A percentile compares a stretch with the other conserved stretches of the same genome.
phyloP scores from a whole-genome alignment of 176 grass and related monocot species.

The Chrysopogon serrulatus region DNA sequence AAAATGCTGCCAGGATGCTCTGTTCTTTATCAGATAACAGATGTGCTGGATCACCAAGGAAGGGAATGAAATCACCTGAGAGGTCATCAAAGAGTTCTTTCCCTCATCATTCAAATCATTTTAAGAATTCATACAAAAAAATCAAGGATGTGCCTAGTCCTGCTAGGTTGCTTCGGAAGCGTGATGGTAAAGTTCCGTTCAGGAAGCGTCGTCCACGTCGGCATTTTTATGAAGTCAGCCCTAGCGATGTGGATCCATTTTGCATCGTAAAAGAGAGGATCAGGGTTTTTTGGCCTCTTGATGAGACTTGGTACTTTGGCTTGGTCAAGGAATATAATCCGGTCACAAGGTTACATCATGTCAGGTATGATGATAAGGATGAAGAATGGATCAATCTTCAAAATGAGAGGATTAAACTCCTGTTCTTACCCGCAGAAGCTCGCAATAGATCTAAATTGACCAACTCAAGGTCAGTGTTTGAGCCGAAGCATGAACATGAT shows the following conservation, averaged over 20 bases:
- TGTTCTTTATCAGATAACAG: constrained; percentile 84
- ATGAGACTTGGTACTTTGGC: constrained; percentile 91
- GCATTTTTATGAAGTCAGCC: constrained; percentile 81
- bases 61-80: constrained; percentile 20
- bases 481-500: constrained; percentile 25
- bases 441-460: constrained; percentile 39
- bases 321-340: constrained; percentile 89
- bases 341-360: constrained; percentile 66
- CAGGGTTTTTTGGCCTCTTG: constrained; percentile 97
- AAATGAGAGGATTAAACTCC: constrained; percentile 94
- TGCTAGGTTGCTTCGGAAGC: constrained; percentile 53
- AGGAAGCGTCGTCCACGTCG: constrained; percentile 73
- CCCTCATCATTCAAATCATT: constrained; percentile 5
- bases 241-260: constrained; percentile 74
- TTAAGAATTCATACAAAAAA: constrained; percentile 36
- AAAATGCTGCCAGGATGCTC: constrained; percentile 96
- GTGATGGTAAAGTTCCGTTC: constrained; percentile 41
- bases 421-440: constrained; percentile 80
- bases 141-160: constrained; percentile 22
- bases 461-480: constrained; percentile 38
- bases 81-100: constrained; percentile 25
- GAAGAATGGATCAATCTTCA: constrained; percentile 98
- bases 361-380: constrained; percentile 95
- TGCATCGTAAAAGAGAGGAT: constrained; percentile 82
- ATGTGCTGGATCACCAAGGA: constrained; percentile 34